A percentile compares a stretch with the other conserved stretches of the same genome.
Evolutionary conservation across 176 grass and related monocot species (phyloP).

Genomic region (Raddia distichophylla): DNA sequence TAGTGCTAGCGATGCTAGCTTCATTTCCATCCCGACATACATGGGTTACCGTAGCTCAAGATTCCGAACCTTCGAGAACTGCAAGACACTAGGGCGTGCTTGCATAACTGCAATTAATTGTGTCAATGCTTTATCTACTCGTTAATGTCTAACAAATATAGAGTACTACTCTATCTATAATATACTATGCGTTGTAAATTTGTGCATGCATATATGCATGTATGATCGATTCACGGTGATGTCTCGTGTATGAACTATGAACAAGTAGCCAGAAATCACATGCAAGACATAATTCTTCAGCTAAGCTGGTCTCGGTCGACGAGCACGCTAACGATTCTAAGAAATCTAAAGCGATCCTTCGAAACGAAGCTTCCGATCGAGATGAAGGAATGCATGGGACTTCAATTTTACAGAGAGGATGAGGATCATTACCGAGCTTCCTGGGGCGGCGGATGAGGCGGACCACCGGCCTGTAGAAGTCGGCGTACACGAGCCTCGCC

Average conservation of each 20-base stretch:
- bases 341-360: not conserved
- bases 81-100: conserved; percentile 1
- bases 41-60: conserved; percentile 17
- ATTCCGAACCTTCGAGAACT: conserved; percentile 35
- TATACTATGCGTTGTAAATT: no score
- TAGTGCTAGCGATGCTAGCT: not conserved
- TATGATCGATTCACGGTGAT: not conserved
- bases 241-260: not conserved
- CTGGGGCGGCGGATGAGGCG: conserved; percentile 30
- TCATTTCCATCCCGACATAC: not conserved
- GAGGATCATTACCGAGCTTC: conserved; percentile 36
- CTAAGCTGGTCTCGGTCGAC: not conserved
- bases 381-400: not conserved
- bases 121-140: not conserved
- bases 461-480: conserved; percentile 54
- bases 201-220: no score
- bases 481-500: conserved; percentile 48
- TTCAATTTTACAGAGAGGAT: not conserved
- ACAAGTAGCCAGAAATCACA: not conserved
- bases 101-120: not conserved
- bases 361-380: no score
- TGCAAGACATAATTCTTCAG: not conserved
- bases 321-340: not conserved
- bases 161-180: not conserved
- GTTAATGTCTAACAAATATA: not conserved